Base-by-base conservation (phyloP, 2,329 filamentous ascomycete species). In the Colletotrichum nymphaeae region DNA sequence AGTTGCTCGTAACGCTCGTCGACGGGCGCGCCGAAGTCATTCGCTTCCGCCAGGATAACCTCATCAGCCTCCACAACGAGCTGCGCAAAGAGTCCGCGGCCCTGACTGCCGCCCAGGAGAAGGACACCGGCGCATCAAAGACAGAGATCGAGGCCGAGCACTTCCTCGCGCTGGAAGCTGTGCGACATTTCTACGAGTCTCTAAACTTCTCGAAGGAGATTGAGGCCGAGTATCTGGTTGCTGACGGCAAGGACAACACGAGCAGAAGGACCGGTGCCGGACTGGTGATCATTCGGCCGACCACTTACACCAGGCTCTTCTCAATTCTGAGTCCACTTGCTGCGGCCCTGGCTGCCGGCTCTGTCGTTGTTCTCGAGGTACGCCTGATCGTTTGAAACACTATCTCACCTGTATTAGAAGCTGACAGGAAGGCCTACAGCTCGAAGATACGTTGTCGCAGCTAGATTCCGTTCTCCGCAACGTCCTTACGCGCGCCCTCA, bases 21-120 rank as follows among this genome's bases (percentile, higher is more conserved):
- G 85, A 88, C 63, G 83, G 83, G 30, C 82, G 85, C 62, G 81
- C 83, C 12, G 80, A 83, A 59, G 88, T 86, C 72, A 75, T 84
- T n/a, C 83, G 82, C 70, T 86, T 86, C 72, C 81, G 84, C 12
- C 85, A 86, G 75, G 81, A 82, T 42, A 83, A 88, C 75, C 80
- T 88, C 9, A 81, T 86, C 69, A 76, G 75, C 2, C 80, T 89
- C 0, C 84, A 86, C 73, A 78, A 82, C 28, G 75, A 75, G 2
- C 75, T 88, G 9, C 78, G 80, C 3, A 76, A 79, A 4, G 81
- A 84, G 24, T 78, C 78, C 28, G 72, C 78, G 7, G 77, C 78
- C 1, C 81, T 87, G 8, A 78, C 80, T 67, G 78, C 82, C 37
- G 84, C 85, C 0, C 83, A 88, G 9, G 77, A 78, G 22, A 78